Percentiles rank a stretch among this genome's conserved stretches.
phyloP scores from a whole-genome alignment of 768 basidiomycete genomes.

The Termitomyces sp. region DNA sequence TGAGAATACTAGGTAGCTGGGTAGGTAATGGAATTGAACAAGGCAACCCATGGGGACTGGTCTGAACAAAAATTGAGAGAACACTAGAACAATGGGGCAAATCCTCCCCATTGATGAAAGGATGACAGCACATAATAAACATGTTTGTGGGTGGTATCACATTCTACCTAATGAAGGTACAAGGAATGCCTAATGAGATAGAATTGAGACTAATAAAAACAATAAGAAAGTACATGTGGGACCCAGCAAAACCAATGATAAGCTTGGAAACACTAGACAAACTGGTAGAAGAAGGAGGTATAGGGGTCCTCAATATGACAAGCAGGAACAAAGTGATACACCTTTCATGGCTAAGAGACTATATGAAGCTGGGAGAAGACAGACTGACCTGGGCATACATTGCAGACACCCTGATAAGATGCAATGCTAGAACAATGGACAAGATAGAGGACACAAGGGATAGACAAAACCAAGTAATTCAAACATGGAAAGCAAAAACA shows the following conservation, averaged over 20 bases:
- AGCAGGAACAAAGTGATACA: neutral
- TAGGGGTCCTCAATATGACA: neutral
- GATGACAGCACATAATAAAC: neutral
- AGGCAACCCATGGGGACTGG: neutral
- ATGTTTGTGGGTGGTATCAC: neutral
- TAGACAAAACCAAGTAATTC: too few relatives aligned
- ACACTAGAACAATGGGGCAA: neutral
- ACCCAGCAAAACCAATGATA: fast-evolving
- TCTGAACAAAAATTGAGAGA: neutral
- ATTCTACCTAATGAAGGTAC: neutral
- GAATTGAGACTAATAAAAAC: neutral
- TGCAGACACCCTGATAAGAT: neutral
- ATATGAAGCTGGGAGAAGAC: neutral
- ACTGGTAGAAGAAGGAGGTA: neutral
- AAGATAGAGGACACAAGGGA: too few relatives aligned
- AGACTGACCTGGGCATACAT: neutral
- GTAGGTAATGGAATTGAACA: neutral
- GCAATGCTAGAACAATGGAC: neutral
- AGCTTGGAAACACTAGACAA: neutral
- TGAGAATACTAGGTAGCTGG: neutral
- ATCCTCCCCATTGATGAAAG: neutral
- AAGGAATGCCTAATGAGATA: neutral
- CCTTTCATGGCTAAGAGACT: neutral
- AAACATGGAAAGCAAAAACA: too few relatives aligned
- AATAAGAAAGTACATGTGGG: neutral